These are phyloP conservation scores for Pseudogymnoascus sp. DNA, from an alignment of 2,329 filamentous ascomycete species.

Conservation along the genomic window DNA sequence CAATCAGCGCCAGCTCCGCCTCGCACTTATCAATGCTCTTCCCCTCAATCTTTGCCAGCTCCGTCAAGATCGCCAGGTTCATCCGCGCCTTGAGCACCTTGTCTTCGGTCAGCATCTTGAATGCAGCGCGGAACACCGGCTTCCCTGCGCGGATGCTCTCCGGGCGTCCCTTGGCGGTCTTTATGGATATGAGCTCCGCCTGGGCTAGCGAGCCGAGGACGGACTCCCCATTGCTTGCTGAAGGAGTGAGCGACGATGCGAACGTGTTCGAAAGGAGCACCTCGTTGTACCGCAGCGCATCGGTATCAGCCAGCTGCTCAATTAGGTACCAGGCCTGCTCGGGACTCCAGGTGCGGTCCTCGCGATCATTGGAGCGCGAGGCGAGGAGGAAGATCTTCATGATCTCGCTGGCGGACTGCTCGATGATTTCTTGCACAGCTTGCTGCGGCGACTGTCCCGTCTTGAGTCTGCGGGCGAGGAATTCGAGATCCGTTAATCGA, in stretches of 20 bases:
- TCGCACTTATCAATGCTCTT: slow-evolving; percentile 72
- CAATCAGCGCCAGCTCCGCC: slow-evolving; percentile 64
- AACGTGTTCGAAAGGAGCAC: slow-evolving; percentile 71
- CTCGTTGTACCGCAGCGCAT: slow-evolving; percentile 73
- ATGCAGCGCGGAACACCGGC: slow-evolving; percentile 80
- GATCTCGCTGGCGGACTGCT: slow-evolving; percentile 82
- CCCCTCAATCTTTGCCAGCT: slow-evolving; percentile 63
- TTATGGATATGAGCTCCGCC: slow-evolving; percentile 75
- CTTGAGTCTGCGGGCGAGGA: slow-evolving; percentile 81
- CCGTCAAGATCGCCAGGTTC: slow-evolving; percentile 59
- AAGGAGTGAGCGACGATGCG: slow-evolving; percentile 42
- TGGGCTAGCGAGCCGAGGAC: slow-evolving; percentile 74
- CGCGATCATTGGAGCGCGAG: slow-evolving; percentile 31
- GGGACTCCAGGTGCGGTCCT: slow-evolving; percentile 60
- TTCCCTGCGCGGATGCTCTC: slow-evolving; percentile 70
- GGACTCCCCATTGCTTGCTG: slow-evolving; percentile 55
- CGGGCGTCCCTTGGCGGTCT: slow-evolving; percentile 66
- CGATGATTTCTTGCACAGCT: slow-evolving; percentile 81
- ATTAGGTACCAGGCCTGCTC: slow-evolving; percentile 90
- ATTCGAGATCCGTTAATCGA: slow-evolving; percentile 90
- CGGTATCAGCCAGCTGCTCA: slow-evolving; percentile 62
- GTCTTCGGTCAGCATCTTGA: slow-evolving; percentile 62
- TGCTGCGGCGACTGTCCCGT: slow-evolving; percentile 73
- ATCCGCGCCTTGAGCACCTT: slow-evolving; percentile 64
- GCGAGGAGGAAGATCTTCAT: slow-evolving; percentile 84